Conservation (phyloP, 2,329 filamentous ascomycete species). For the Colletotrichum limetticola region DNA sequence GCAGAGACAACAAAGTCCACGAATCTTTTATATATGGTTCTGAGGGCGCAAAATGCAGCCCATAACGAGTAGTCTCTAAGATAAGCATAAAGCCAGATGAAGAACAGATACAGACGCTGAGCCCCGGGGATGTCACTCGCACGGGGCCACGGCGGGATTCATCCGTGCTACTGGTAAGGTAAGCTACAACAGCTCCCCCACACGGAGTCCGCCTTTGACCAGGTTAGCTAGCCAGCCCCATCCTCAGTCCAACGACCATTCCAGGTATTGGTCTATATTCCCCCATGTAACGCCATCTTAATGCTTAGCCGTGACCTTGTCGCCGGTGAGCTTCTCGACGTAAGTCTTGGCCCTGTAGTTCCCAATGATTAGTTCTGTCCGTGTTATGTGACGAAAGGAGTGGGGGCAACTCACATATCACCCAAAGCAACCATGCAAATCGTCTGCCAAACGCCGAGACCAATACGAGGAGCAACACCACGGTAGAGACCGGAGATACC, state of each 20-base stretch:
- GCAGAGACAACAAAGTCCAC: background rate
- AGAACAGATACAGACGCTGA: slow-evolving; percentile 27
- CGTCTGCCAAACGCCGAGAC: slow-evolving; percentile 97
- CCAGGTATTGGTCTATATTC: slow-evolving; percentile 35
- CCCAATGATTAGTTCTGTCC: slow-evolving; percentile 39
- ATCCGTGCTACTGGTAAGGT: background rate
- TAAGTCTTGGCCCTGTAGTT: slow-evolving; percentile 71
- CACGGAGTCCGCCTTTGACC: slow-evolving; percentile 9
- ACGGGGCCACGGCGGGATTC: slow-evolving; percentile 13
- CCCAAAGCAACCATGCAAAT: slow-evolving; percentile 99
- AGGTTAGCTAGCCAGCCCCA: slow-evolving; percentile 2
- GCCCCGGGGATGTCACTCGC: slow-evolving; percentile 32
- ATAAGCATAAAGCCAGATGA: slow-evolving; percentile 13
- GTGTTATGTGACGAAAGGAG: background rate
- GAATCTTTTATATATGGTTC: slow-evolving; percentile 24
- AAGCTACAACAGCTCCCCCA: slow-evolving; percentile 15
- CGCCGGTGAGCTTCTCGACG: slow-evolving; percentile 74
- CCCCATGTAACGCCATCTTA: slow-evolving; percentile 56
- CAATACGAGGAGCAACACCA: slow-evolving; percentile 92
- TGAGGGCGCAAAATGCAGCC: slow-evolving; percentile 6
- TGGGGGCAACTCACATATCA: slow-evolving; percentile 80
- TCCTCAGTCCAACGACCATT: slow-evolving; percentile 21
- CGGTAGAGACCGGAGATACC: slow-evolving; percentile 94
- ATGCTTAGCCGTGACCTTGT: slow-evolving; percentile 74
- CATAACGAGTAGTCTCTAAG: slow-evolving; percentile 16